These are phyloP conservation scores for Physcomitrium patens DNA, from an alignment of 225 moss, liverwort and hornwort species.

Conservation along the genomic window DNA sequence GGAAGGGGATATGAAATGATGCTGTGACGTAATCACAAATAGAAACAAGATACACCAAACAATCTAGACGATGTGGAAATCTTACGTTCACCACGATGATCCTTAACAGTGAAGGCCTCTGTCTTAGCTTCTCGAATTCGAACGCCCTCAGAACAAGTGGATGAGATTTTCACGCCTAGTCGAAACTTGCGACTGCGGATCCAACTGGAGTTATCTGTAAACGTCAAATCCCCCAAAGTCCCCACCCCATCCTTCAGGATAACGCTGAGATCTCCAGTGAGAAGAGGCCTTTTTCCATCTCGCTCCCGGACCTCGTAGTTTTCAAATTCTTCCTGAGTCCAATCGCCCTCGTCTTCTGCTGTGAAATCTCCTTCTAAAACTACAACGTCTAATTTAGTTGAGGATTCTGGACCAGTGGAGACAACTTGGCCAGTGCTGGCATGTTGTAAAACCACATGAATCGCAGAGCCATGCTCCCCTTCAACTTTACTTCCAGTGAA, in stretches of 20 bases:
- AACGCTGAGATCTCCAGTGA: constrained; percentile 29
- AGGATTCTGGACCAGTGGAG: not conserved
- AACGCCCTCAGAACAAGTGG: constrained; percentile 23
- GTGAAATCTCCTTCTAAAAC: constrained; percentile 31
- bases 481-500: too few species aligned
- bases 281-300: constrained; percentile 29
- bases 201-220: constrained; percentile 20
- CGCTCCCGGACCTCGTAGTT: constrained; percentile 24
- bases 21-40: not conserved
- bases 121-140: constrained; percentile 34
- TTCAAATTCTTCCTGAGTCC: constrained; percentile 32
- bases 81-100: constrained; percentile 35
- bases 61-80: not conserved
- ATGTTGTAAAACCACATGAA: too few species aligned
- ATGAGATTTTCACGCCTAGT: constrained; percentile 22
- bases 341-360: constrained; percentile 30
- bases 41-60: not conserved
- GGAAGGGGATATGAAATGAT: too few species aligned
- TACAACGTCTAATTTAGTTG: constrained; percentile 18
- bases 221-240: constrained; percentile 27
- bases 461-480: too few species aligned
- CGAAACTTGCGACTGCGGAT: too few species aligned
- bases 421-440: too few species aligned
- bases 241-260: constrained; percentile 31
- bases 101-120: constrained; percentile 31